These are phyloP conservation scores for Trichoderma simmonsii DNA, from an alignment of 2,329 filamentous ascomycete genomes.

Conservation along the genomic window DNA sequence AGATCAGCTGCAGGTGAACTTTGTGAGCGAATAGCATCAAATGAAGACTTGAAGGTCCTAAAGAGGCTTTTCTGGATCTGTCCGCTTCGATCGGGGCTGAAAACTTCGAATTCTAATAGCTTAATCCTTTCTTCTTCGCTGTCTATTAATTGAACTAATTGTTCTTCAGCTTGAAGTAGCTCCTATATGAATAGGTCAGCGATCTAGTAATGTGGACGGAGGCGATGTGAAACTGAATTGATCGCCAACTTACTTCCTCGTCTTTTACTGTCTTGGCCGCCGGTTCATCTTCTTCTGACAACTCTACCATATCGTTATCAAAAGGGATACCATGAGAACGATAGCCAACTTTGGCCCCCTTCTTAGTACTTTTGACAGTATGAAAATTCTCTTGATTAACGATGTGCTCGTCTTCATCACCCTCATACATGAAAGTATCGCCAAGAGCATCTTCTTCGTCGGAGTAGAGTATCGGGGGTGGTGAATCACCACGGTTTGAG, in stretches of 20 bases:
- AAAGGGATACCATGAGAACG: too few relatives aligned
- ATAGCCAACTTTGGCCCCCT: too few relatives aligned
- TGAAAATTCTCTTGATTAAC: too few relatives aligned
- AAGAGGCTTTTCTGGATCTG: not conserved
- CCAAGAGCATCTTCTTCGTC: not conserved
- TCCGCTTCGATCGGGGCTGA: not conserved
- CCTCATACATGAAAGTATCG: not conserved
- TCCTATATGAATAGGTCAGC: not conserved
- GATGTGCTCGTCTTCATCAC: not conserved
- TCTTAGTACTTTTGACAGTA: too few relatives aligned
- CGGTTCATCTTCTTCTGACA: not conserved
- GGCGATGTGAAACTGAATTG: rapidly evolving
- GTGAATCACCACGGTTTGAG: not conserved
- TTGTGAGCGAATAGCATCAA: conserved; percentile 33
- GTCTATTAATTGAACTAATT: not conserved
- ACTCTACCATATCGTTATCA: not conserved
- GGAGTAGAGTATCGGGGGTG: not conserved
- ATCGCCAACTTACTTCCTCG: not conserved
- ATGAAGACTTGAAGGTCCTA: conserved; percentile 7
- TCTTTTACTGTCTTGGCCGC: not conserved
- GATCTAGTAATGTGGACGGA: not conserved
- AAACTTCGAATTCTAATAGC: not conserved
- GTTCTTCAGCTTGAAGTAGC: not conserved
- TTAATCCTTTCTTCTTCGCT: conserved; percentile 13
- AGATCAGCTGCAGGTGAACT: conserved; percentile 38